Evolutionary conservation across 192 early-diverging fungal genomes (phyloP).

Genomic region (Mortierella antarctica): DNA sequence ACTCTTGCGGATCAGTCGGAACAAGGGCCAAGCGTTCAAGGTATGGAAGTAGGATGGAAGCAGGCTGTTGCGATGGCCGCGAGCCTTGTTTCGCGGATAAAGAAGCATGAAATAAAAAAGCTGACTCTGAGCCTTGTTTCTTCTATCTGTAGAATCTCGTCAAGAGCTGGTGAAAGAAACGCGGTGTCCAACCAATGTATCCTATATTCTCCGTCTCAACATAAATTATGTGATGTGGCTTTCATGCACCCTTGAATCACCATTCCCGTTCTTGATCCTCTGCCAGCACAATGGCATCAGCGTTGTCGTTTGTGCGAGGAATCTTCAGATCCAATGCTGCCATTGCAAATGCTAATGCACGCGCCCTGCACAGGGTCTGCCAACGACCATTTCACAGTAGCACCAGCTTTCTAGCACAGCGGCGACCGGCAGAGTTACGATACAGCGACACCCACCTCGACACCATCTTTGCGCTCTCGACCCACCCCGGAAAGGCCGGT

Average conservation of each 20-base stretch:
- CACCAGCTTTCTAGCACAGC: background rate
- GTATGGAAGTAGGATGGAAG: background rate
- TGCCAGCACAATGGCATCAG: no score
- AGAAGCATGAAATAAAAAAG: background rate
- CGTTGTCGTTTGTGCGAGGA: no score
- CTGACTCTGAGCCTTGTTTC: background rate
- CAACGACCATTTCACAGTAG: background rate
- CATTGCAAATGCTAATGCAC: no score
- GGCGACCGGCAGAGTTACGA: conserved; percentile 15
- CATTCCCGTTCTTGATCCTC: no score
- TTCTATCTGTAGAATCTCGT: conserved; percentile 1
- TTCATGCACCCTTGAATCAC: no score
- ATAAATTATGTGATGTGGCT: background rate
- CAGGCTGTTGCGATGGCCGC: background rate
- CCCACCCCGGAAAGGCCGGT: conserved; percentile 79
- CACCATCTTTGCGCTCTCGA: conserved; percentile 82
- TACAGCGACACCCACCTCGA: conserved; percentile 51
- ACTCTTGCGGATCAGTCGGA: conserved; percentile 12
- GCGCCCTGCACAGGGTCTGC: background rate
- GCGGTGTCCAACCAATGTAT: background rate
- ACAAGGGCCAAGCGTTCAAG: conserved; percentile 31
- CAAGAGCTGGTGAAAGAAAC: background rate
- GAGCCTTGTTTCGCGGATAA: no score
- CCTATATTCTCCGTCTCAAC: no score
- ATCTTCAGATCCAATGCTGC: no score